A percentile compares a stretch with the other conserved stretches of the same genome.
phyloP scores from a whole-genome alignment of 2,329 filamentous ascomycete species.

The Grosmannia clavigera region DNA sequence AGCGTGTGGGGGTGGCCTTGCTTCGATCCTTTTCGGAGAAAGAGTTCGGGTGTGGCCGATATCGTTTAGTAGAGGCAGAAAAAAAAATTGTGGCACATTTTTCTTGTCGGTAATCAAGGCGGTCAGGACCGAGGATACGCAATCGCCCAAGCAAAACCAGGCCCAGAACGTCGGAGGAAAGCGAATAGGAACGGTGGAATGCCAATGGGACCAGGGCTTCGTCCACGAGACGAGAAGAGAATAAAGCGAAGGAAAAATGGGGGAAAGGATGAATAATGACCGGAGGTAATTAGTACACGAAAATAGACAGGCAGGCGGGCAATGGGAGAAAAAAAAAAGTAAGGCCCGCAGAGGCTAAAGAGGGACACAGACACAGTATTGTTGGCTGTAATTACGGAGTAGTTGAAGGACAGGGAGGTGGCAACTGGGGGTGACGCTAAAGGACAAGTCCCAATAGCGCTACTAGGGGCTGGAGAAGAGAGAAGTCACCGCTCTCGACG shows the following conservation, averaged over 20 bases:
- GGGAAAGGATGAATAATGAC: not conserved
- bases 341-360: conserved; percentile 1
- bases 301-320: not conserved
- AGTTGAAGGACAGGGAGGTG: not conserved
- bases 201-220: not conserved
- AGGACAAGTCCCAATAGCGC: conserved; percentile 6
- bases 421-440: not conserved
- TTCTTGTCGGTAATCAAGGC: conserved; percentile 4
- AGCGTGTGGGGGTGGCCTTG: not conserved
- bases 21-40: not conserved
- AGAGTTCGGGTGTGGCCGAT: conserved; percentile 8
- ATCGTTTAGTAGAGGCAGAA: conserved; percentile 9
- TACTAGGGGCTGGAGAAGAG: not conserved
- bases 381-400: not conserved
- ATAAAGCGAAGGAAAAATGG: not conserved
- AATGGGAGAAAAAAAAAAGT: not conserved
- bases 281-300: not conserved
- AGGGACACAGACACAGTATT: not conserved
- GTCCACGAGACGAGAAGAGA: not conserved
- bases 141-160: not conserved
- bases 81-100: conserved; percentile 4
- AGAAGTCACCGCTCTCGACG: not conserved
- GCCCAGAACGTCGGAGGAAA: not conserved
- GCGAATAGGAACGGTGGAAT: not conserved
- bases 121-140: conserved; percentile 14